Conservation (phyloP, 805 yeast species). For the Candida sonorensis region DNA sequence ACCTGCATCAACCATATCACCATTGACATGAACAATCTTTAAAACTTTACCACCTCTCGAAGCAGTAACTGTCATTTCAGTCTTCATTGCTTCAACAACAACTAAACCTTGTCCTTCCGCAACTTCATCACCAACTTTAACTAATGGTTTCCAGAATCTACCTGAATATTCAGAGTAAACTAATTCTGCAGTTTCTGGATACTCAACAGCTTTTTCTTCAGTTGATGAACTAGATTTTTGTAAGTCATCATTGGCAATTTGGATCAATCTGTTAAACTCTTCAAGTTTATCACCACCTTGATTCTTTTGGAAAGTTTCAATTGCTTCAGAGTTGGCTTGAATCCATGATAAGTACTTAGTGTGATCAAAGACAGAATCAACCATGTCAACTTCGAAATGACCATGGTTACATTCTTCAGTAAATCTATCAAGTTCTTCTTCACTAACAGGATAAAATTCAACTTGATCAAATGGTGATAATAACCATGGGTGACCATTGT, state of each 20-base stretch:
- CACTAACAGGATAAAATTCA: constrained; percentile 88
- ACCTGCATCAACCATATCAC: constrained; percentile 97
- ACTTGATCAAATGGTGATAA: constrained; percentile 89
- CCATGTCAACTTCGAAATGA: constrained; percentile 64
- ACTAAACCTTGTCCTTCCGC: constrained; percentile 71
- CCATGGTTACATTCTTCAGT: constrained; percentile 78
- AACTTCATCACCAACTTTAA: constrained; percentile 70
- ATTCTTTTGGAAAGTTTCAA: constrained; percentile 54
- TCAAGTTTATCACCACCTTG: constrained; percentile 80
- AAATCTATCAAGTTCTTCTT: constrained; percentile 67
- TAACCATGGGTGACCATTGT: constrained; percentile 71
- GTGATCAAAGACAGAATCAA: constrained; percentile 78
- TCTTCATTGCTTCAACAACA: constrained; percentile 97
- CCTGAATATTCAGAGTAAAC: constrained; percentile 96
- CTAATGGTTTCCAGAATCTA: constrained; percentile 91
- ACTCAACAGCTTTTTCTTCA: constrained; percentile 43
- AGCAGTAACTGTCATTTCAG: constrained; percentile 86
- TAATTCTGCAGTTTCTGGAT: constrained; percentile 72
- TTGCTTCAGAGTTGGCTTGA: constrained; percentile 62
- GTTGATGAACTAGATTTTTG: constrained; percentile 44
- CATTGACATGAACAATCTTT: constrained; percentile 71
- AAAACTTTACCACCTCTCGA: constrained; percentile 64
- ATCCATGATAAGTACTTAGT: constrained; percentile 74
- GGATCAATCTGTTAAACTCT: constrained; percentile 80
- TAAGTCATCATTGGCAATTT: constrained; percentile 70